Base-by-base conservation (phyloP, 257 asterid species). In the Ligustrum vulgare region DNA sequence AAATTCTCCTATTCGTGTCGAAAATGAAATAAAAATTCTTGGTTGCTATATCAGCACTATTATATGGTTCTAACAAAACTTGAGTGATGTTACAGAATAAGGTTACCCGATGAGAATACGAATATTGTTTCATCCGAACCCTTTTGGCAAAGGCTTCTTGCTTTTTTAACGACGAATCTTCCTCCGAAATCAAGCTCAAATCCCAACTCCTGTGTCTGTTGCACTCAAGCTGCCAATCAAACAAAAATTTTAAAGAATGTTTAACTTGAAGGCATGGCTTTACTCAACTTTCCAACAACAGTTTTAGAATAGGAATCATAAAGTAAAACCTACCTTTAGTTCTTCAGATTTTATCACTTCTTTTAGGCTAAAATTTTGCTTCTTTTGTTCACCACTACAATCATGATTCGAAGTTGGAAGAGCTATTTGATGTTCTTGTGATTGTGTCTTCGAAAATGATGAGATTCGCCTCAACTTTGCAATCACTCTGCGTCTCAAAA, bases 81-180 rank as follows among this genome's bases (percentile, higher is more conserved):
- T 28, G 31, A 63, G 54, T 45, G 54, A 45, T 6, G 54, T 45
- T 13, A 45, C 18, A 45, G 54, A 45, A 45, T 45, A 13, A 45
- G 32, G 66, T 80, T 87, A 91, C 98, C 84, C 93, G 78, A 74
- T 89, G 93, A 18, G 97, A 93, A 75, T 82, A 86, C 0, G 98
- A 93, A 71, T 89, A 91, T 77, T 85, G 91, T 89, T 83, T 91
- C 89, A 89, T 86, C 15, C 91, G 87, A 58, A 91, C 95, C 79
- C 95, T 81, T 87, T 86, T 93, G 76, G 85, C 77, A 7, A 81
- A 22, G 71, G 95, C 90, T 68, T 91, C 97, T 68, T 81, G 91
- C 81, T 82, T 90, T 65, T 83, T 91, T 20, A 79, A 77, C 78
- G 81, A 84, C 81, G 86, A 28, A 12, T 88, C 86, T 72, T 88